phyloP scores from a whole-genome alignment of 148 eudicot species.

The Drosera capensis region DNA sequence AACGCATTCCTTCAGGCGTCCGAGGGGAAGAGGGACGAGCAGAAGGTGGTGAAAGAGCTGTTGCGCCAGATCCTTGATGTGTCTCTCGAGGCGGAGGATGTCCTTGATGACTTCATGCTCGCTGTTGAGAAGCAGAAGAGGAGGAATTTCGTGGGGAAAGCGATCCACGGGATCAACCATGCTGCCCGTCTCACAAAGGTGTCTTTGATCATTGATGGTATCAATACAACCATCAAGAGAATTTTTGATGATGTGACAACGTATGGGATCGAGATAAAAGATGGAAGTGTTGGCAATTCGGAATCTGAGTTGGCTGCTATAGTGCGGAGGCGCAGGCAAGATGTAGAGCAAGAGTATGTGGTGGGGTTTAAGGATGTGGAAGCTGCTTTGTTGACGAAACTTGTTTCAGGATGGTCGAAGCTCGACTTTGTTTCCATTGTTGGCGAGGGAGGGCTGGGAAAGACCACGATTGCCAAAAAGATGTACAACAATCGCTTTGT shows the following conservation, averaged over 20 bases:
- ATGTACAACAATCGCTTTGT: conserved; percentile 8
- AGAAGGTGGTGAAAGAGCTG: conserved; percentile 5
- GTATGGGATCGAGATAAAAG: neutral
- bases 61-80: conserved; percentile 13
- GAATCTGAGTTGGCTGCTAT: neutral
- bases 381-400: conserved; percentile 2
- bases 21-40: conserved; percentile 8
- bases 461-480: no score
- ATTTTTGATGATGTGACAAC: neutral
- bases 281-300: neutral
- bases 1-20: neutral
- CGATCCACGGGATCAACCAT: conserved; percentile 1
- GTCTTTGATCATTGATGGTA: neutral
- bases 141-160: conserved; percentile 2
- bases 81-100: conserved; percentile 21
- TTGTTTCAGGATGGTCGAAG: conserved; percentile 1
- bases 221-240: neutral
- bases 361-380: conserved; percentile 24
- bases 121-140: conserved; percentile 6
- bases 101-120: conserved; percentile 14
- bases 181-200: neutral
- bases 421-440: conserved; percentile 24
- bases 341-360: conserved; percentile 12
- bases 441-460: conserved; percentile 31
- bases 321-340: neutral